Percentiles rank a stretch among this genome's conserved stretches.
Conservation (phyloP, 2,329 filamentous ascomycete species). For the Elsinoe batatas region DNA sequence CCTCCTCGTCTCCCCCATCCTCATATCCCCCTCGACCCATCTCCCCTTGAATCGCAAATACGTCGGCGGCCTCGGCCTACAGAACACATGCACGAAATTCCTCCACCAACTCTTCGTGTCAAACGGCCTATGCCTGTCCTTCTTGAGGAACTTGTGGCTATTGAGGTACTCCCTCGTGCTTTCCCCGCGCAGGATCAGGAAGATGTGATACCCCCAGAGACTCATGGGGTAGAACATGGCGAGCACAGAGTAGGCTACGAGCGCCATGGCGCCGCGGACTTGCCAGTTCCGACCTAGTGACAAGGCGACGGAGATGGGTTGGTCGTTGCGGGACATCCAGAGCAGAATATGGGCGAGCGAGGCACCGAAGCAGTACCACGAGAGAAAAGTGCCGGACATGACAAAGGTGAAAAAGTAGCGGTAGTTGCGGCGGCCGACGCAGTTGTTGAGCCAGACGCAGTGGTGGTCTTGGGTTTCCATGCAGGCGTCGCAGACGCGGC, state of each 20-base stretch:
- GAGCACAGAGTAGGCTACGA: constrained; percentile 74
- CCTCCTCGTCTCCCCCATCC: constrained; percentile 48
- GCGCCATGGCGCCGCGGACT: constrained; percentile 51
- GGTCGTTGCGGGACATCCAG: constrained; percentile 53
- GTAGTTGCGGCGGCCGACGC: constrained; percentile 92
- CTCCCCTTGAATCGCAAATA: constrained; percentile 77
- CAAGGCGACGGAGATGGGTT: constrained; percentile 36
- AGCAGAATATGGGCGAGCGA: constrained; percentile 72
- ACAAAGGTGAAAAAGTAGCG: constrained; percentile 96
- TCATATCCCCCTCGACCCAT: constrained; percentile 74
- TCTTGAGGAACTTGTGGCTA: constrained; percentile 87
- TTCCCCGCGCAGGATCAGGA: constrained; percentile 81
- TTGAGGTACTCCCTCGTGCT: constrained; percentile 95
- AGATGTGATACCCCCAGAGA: constrained; percentile 79
- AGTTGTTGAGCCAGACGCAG: constrained; percentile 99
- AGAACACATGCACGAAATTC: constrained; percentile 75
- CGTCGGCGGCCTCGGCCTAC: constrained; percentile 73
- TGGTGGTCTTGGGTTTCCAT: constrained; percentile 96
- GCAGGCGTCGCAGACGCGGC: constrained; percentile 92
- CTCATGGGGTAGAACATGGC: constrained; percentile 71
- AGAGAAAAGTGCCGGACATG: constrained; percentile 63
- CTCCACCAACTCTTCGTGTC: constrained; percentile 63
- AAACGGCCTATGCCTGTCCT: constrained; percentile 84
- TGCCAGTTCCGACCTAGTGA: constrained; percentile 19
- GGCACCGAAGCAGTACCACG: constrained; percentile 64